Evolutionary conservation across 441 rosid genomes (phyloP).

Genomic region (Metrosideros polymorpha): DNA sequence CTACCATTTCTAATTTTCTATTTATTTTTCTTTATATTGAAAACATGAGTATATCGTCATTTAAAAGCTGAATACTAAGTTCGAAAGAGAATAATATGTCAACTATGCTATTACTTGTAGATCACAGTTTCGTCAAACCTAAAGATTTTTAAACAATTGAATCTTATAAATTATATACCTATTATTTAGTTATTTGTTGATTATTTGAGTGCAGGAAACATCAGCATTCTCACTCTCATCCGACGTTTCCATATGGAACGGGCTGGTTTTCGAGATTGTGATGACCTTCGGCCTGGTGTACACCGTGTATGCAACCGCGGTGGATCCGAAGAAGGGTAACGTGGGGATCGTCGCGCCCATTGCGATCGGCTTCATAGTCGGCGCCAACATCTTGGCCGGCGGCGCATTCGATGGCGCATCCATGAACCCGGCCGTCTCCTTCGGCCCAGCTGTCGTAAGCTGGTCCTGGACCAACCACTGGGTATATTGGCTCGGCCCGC

Average conservation of each 20-base stretch:
- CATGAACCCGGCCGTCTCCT: constrained; percentile 65
- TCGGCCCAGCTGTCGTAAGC: constrained; percentile 67
- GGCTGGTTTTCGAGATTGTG: constrained; percentile 48
- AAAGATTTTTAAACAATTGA: background rate
- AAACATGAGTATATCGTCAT: background rate
- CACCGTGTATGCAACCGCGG: constrained; percentile 57
- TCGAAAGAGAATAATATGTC: background rate
- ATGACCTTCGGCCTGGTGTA: constrained; percentile 71
- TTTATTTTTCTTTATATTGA: background rate
- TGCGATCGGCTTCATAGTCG: constrained; percentile 59
- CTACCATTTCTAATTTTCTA: background rate
- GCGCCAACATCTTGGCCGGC: constrained; percentile 60
- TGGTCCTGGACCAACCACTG: constrained; percentile 64
- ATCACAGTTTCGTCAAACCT: background rate
- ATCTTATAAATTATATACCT: background rate
- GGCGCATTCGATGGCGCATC: constrained; percentile 64
- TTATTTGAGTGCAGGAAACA: constrained; percentile 28
- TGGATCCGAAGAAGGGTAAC: constrained; percentile 52
- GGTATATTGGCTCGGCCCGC: constrained; percentile 67
- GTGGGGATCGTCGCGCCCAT: constrained; percentile 48
- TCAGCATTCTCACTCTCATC: constrained; percentile 40
- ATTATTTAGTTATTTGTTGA: background rate
- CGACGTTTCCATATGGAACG: constrained; percentile 35
- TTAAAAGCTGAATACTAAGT: background rate
- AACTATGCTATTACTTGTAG: background rate